phyloP scores from a whole-genome alignment of 2,329 filamentous ascomycete genomes.

The Calonectria multiphialidica region DNA sequence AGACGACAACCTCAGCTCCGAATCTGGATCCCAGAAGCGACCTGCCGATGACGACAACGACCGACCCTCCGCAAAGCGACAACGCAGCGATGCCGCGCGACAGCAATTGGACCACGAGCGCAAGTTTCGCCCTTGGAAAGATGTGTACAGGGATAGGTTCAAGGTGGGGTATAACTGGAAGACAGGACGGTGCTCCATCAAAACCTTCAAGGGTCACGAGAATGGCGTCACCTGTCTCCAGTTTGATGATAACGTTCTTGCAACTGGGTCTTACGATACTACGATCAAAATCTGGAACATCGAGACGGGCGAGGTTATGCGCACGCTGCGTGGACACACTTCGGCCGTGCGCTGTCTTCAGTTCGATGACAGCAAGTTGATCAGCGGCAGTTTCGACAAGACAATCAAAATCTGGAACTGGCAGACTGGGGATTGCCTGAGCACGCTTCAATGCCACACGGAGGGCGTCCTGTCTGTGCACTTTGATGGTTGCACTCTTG shows the following conservation, averaged over 20 bases:
- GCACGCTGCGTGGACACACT: slow-evolving; percentile 87
- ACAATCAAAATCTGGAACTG: slow-evolving; percentile 97
- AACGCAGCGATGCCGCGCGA: slow-evolving; percentile 44
- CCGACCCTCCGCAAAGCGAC: slow-evolving; percentile 48
- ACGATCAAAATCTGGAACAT: slow-evolving; percentile 98
- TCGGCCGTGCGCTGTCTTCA: slow-evolving; percentile 89
- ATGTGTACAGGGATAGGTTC: slow-evolving; percentile 95
- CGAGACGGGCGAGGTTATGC: slow-evolving; percentile 85
- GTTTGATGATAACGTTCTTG: slow-evolving; percentile 89
- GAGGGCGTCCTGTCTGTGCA: slow-evolving; percentile 89
- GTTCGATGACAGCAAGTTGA: slow-evolving; percentile 91
- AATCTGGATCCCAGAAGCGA: slow-evolving; percentile 50
- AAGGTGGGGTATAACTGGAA: slow-evolving; percentile 99
- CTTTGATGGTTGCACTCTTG: slow-evolving; percentile 86
- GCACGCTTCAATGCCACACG: slow-evolving; percentile 82
- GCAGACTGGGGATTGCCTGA: slow-evolving; percentile 88
- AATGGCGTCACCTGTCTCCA: slow-evolving; percentile 74
- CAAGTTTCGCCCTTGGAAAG: slow-evolving; percentile 85
- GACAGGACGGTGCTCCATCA: slow-evolving; percentile 88
- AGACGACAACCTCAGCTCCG: slow-evolving; percentile 35
- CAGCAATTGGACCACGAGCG: slow-evolving; percentile 57
- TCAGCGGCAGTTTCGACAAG: slow-evolving; percentile 89
- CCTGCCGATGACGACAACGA: slow-evolving; percentile 45
- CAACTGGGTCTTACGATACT: slow-evolving; percentile 93
- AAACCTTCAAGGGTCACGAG: slow-evolving; percentile 84